Percentiles rank a stretch among this genome's conserved stretches.
phyloP scores from a whole-genome alignment of 163 green algal species.

The Trebouxia gelatinosa region DNA sequence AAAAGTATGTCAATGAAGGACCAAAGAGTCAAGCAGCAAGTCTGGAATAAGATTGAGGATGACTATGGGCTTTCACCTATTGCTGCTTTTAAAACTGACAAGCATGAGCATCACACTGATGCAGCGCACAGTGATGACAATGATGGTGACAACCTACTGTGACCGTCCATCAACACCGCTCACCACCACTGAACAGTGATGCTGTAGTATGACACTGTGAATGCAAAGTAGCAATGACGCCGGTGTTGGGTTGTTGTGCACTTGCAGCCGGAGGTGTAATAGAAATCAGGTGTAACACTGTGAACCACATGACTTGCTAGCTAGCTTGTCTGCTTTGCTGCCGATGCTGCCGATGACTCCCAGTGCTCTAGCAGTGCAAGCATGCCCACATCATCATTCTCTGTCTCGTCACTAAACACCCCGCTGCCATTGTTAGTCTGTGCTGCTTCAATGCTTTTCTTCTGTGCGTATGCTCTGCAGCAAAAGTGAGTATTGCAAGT shows the following conservation, averaged over 20 bases:
- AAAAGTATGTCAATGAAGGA: constrained; percentile 21
- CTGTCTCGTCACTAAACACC: too few relatives aligned
- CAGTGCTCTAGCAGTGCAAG: too few relatives aligned
- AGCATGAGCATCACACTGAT: neutral
- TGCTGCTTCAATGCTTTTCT: too few relatives aligned
- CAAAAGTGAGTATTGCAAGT: too few relatives aligned
- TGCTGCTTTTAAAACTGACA: constrained; percentile 14
- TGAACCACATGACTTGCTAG: neutral
- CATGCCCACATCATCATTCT: too few relatives aligned
- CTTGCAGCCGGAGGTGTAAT: neutral
- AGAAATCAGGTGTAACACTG: neutral
- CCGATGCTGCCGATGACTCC: neutral
- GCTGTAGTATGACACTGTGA: neutral
- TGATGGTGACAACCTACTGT: constrained; percentile 7
- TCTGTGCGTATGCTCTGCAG: too few relatives aligned
- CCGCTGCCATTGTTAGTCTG: too few relatives aligned
- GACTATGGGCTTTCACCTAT: constrained; percentile 17
- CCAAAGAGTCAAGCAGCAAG: constrained; percentile 19
- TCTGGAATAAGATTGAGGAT: constrained; percentile 22
- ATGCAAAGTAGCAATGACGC: neutral
- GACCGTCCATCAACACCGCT: neutral
- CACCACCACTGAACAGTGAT: neutral
- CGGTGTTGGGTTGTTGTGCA: neutral
- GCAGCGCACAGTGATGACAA: neutral
- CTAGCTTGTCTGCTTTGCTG: neutral